Conservation (phyloP, 225 moss, liverwort and hornwort genomes). For the Marchantia polymorpha region DNA sequence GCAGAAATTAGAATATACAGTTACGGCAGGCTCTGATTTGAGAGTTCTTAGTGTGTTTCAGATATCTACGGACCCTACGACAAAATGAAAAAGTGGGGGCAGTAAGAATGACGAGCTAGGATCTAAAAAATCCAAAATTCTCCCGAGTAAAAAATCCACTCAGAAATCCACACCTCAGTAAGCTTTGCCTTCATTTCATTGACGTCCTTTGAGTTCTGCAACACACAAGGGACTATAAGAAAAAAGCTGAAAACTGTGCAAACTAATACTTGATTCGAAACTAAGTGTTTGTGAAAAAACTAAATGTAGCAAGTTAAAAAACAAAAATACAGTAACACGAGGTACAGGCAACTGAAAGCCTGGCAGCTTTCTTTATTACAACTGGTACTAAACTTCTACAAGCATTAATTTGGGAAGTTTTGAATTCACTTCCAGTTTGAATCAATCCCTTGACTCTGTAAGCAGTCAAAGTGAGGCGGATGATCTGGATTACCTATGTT, state of each 20-base stretch:
- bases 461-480: background rate
- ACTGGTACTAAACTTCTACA: slow-evolving; percentile 11
- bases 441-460: background rate
- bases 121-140: background rate
- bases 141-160: background rate
- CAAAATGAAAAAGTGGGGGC: background rate
- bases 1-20: background rate
- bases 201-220: slow-evolving; percentile 65
- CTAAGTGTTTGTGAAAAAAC: background rate
- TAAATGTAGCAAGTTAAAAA: background rate
- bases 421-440: background rate
- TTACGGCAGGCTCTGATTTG: background rate
- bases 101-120: background rate
- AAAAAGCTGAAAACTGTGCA: background rate
- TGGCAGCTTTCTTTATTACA: slow-evolving; percentile 16
- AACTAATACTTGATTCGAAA: background rate
- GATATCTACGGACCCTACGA: background rate
- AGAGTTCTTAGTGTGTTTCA: background rate
- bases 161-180: slow-evolving; percentile 60
- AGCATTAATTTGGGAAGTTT: slow-evolving; percentile 1
- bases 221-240: slow-evolving; percentile 5
- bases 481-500: background rate
- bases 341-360: slow-evolving; percentile 6
- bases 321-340: background rate
- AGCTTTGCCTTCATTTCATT: slow-evolving; percentile 84